Evolutionary conservation across 2,329 filamentous ascomycete species (phyloP).

Genomic region (Aspergillus alliaceus): DNA sequence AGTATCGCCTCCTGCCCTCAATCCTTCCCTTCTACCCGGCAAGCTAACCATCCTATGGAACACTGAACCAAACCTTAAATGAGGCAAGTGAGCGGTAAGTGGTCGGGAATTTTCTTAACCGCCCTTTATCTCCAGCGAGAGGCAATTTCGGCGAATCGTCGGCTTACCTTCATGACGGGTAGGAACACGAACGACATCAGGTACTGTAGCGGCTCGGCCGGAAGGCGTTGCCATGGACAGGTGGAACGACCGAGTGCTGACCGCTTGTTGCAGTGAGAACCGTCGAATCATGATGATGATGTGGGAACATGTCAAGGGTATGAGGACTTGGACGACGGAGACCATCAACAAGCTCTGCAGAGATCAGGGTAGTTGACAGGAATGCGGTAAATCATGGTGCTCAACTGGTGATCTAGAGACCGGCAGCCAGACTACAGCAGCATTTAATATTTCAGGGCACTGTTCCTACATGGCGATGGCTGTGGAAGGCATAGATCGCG

Average conservation of each 20-base stretch:
- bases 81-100: neutral
- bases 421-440: neutral
- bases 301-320: neutral
- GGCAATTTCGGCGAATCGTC: neutral
- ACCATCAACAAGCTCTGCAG: neutral
- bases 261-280: neutral
- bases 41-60: neutral
- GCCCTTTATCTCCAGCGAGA: neutral
- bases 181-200: neutral
- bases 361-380: neutral
- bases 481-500: no score
- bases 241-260: neutral
- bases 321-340: neutral
- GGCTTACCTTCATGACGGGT: neutral
- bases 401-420: neutral
- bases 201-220: neutral
- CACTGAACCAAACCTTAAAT: neutral
- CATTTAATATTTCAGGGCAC: no score
- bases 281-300: neutral
- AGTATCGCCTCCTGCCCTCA: neutral
- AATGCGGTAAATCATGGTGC: neutral
- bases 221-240: neutral
- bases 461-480: no score
- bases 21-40: neutral
- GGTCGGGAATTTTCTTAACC: neutral